Evolutionary conservation across 192 early-diverging fungal species (phyloP), one percentile per base, ranked within the genome.

Genomic region (Gigaspora rosea): DNA sequence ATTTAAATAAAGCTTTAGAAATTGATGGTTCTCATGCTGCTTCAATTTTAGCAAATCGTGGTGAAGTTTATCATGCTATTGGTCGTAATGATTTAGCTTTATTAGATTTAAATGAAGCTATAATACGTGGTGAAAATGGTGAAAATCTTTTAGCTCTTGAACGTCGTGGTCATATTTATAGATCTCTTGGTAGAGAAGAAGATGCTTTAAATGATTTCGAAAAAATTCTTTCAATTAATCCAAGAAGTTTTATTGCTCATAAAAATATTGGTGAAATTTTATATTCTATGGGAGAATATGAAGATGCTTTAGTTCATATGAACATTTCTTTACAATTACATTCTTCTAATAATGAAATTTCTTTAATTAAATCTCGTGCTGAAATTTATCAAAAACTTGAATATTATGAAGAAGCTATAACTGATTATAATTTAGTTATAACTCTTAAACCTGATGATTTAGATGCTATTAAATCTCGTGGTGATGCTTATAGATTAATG

Each of bases 171-270:
- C 16, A 46, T 11, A 18, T 76, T 20, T 54, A 46, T 54, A 15
- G 63, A 36, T 10, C 10, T 11, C 7, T 73, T 22, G 54, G 54
- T 18, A 7, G 33, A 59, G 33, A 27, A 6, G 1, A 57, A 50
- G 64, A 76, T 27, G 63, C 75, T 33, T 67, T 76, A 36, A 18
- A 0, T 35, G 75, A 76, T 66, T 66, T 76, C 12, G 52, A 76
- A 8, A 66, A 66, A 46, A 33, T 51, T 32, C 18, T 76, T 13
- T 7, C 46, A 67, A 13, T 76, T n/a, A 56, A 46, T 41, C 49
- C 62, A 35, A 54, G 20, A 16, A 57, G 51, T 66, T 15, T 46
- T 10, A 11, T 66, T 27, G 63, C 75, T 46, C n/a, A 22, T 18
- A 61, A 46, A 36, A 76, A 35, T 54, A n/a, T 49, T 16, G 63